Evolutionary conservation across 2,329 filamentous ascomycete genomes (phyloP), one percentile per base, ranked within the genome.

Genomic region (Aspergillus fumigatus): DNA sequence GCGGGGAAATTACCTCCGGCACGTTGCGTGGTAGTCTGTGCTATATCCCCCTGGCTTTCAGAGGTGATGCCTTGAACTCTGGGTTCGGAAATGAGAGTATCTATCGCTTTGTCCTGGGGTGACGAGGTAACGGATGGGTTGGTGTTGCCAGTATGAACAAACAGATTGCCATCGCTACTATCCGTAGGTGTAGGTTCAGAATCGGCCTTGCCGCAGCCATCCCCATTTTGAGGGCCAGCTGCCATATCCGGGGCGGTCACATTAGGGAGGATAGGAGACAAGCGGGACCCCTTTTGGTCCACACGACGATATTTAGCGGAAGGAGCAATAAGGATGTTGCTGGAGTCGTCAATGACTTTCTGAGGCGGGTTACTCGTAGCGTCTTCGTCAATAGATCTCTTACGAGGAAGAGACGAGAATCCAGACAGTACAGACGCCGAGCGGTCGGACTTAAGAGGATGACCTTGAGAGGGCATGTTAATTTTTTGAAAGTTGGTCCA

Each of bases 241-340:
- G 40, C 25, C 7, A 26, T 40, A 35, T 19, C n/a, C 26, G 9
- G 41, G 17, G 3, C 32, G 14, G 43, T 8, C 17, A 10, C 9
- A n/a, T 50, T 48, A 21, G 38, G n/a, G 14, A 35, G 17, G 14
- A 45, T 35, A 35, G 53, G 52, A 43, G 50, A 48, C 14, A 23
- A 19, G 6, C 54, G 53, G 10, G 59, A 51, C 3, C 43, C 51
- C 3, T 50, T 27, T 21, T 27, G 29, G 32, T 45, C 56, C 7
- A 60, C 40, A 26, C 61, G 56, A 40, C 62, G 61, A 23, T 58
- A 63, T 38, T 64, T 64, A 14, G 48, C 26, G 21, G 21, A 23
- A 47, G 21, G 43, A 10, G 21, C 3, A 47, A 23, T 4, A 47
- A 10, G 21, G 21, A 47, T 11, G 43, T 23, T 47, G 43, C 11